These are phyloP conservation scores for Closterium sp. DNA, from an alignment of 139 green algal genomes.

Conservation along the genomic window DNA sequence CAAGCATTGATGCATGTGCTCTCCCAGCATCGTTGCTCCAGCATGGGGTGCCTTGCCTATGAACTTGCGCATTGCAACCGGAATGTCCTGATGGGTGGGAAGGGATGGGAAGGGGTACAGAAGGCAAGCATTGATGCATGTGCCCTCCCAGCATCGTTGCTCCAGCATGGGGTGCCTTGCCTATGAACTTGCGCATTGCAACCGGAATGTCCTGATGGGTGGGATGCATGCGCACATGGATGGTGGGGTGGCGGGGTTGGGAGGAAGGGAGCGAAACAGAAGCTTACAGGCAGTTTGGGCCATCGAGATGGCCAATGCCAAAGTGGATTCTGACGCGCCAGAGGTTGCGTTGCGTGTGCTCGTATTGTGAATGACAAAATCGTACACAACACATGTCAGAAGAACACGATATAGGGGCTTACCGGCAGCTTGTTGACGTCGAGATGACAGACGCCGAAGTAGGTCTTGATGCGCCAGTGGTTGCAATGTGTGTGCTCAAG, in stretches of 20 bases:
- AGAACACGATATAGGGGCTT: too few species aligned
- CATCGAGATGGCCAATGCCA: too few species aligned
- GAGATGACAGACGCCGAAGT: constrained; percentile 43
- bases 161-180: constrained; percentile 40
- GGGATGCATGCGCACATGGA: too few species aligned
- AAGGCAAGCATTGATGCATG: background rate
- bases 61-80: too few species aligned
- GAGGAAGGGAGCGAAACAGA: too few species aligned
- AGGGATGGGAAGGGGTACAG: background rate
- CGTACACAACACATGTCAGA: too few species aligned
- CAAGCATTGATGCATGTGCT: too few species aligned
- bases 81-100: constrained; percentile 27
- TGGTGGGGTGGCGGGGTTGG: too few species aligned
- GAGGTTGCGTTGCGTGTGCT: constrained; percentile 42
- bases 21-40: constrained; percentile 42
- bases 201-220: constrained; percentile 36
- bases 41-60: constrained; percentile 12
- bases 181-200: constrained; percentile 35
- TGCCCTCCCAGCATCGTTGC: constrained; percentile 18
- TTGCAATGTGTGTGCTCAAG: constrained; percentile 21
- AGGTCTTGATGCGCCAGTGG: constrained; percentile 47
- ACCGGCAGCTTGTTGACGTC: constrained; percentile 29
- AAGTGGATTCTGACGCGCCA: constrained; percentile 49
- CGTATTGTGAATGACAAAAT: constrained; percentile 30
- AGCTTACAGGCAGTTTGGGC: too few species aligned